Evolutionary conservation across 2,329 filamentous ascomycete genomes (phyloP).

Genomic region (Penicillium freii): DNA sequence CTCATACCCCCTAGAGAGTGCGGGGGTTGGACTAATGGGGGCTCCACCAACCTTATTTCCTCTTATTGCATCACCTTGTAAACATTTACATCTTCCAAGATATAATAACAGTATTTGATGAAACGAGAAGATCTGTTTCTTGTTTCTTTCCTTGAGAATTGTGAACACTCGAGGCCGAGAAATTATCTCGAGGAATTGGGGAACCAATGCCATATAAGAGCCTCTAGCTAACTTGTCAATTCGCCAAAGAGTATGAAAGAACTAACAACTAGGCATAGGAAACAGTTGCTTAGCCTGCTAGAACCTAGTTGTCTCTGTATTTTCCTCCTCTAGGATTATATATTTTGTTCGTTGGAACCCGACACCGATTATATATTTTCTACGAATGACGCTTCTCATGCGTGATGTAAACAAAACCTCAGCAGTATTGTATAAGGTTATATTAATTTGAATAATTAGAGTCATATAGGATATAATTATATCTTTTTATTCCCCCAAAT

Average conservation of each 20-base stretch:
- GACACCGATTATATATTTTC: background rate
- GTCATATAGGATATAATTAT: no score
- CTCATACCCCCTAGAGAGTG: slow-evolving; percentile 21
- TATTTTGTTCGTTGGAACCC: background rate
- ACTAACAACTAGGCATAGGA: no score
- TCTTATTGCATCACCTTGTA: background rate
- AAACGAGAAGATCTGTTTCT: background rate
- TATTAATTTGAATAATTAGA: background rate
- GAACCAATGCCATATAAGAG: background rate
- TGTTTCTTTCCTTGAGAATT: background rate
- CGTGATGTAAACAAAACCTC: background rate
- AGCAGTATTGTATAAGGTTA: background rate
- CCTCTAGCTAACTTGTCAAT: background rate
- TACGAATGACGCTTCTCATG: background rate
- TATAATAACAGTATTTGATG: background rate
- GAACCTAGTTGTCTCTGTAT: background rate
- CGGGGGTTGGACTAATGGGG: slow-evolving; percentile 10
- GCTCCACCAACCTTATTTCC: slow-evolving; percentile 4
- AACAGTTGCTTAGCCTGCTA: background rate
- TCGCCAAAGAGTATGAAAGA: background rate
- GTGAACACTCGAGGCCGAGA: background rate
- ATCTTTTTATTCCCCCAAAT: background rate
- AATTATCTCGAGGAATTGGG: no score
- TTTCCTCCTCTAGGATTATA: background rate
- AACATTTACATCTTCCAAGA: background rate